These are phyloP conservation scores for Porcisia hertigi DNA, from an alignment of 208 protist species.

Conservation along the genomic window DNA sequence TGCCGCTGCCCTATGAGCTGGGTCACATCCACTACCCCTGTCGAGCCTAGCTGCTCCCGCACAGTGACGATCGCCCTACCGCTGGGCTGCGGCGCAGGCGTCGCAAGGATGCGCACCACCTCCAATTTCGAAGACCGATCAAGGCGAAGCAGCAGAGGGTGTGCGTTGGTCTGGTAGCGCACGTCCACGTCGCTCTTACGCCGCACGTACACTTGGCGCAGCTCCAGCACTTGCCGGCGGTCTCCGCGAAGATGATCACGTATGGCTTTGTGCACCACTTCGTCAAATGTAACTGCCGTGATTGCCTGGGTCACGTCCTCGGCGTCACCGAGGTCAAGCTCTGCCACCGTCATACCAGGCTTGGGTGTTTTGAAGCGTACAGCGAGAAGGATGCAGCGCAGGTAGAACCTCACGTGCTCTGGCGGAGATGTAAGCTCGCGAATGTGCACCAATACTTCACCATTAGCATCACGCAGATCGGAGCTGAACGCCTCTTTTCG, in stretches of 20 bases:
- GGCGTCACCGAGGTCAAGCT: constrained; percentile 80
- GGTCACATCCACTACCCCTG: constrained; percentile 63
- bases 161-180: constrained; percentile 73
- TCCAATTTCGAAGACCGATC: constrained; percentile 67
- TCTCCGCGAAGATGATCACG: constrained; percentile 68
- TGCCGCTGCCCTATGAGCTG: constrained; percentile 30
- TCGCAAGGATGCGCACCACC: constrained; percentile 71
- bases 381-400: constrained; percentile 67
- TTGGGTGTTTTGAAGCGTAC: constrained; percentile 72
- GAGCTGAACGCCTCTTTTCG: not conserved
- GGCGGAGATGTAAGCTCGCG: constrained; percentile 66
- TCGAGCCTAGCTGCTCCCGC: constrained; percentile 40
- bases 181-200: constrained; percentile 73
- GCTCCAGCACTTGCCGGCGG: constrained; percentile 72
- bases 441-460: constrained; percentile 38
- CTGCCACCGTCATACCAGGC: constrained; percentile 53
- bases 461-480: not conserved
- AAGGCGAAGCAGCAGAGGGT: constrained; percentile 75
- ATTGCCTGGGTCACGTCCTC: constrained; percentile 61
- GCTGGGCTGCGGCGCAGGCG: constrained; percentile 19
- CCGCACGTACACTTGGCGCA: constrained; percentile 68
- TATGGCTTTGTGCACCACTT: constrained; percentile 61
- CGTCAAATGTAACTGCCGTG: constrained; percentile 80
- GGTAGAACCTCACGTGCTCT: constrained; percentile 48
- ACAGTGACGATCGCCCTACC: constrained; percentile 48